Conservation (phyloP, 1,284 basidiomycete genomes). For the Earliella scabrosa region DNA sequence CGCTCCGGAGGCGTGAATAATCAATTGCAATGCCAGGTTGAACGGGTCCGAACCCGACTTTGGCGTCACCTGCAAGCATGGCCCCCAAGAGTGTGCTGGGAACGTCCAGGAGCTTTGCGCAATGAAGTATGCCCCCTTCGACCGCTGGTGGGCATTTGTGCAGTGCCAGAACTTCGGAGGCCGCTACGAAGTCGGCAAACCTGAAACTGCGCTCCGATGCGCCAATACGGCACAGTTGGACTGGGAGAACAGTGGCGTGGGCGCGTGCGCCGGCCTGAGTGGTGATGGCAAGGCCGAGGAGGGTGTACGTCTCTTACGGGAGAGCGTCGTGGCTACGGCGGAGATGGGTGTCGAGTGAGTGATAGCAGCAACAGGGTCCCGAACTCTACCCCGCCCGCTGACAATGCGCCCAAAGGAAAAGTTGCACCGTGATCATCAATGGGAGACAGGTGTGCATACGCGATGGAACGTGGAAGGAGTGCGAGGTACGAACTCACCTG, state of each 20-base stretch:
- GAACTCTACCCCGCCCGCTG: not conserved
- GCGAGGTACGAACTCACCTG: constrained; percentile 65
- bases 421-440: constrained; percentile 84
- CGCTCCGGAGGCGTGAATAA: not conserved
- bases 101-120: constrained; percentile 88
- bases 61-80: constrained; percentile 82
- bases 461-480: constrained; percentile 81
- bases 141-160: constrained; percentile 75
- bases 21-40: constrained; percentile 45
- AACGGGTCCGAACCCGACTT: constrained; percentile 67
- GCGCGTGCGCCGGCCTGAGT: constrained; percentile 59
- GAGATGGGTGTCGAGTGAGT: constrained; percentile 61
- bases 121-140: constrained; percentile 53
- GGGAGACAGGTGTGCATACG: constrained; percentile 73
- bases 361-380: constrained; percentile 8
- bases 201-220: constrained; percentile 69
- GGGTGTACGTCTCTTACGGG: constrained; percentile 61
- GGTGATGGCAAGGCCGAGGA: constrained; percentile 62
- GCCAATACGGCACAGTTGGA: constrained; percentile 66
- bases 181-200: constrained; percentile 63
- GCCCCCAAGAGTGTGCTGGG: constrained; percentile 80
- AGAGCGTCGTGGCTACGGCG: constrained; percentile 57
- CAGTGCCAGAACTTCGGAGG: constrained; percentile 81
- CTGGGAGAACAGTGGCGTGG: constrained; percentile 67
- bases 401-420: constrained; percentile 55